Conservation (phyloP, 495 filamentous ascomycete species). For the Cairneyella variabilis region DNA sequence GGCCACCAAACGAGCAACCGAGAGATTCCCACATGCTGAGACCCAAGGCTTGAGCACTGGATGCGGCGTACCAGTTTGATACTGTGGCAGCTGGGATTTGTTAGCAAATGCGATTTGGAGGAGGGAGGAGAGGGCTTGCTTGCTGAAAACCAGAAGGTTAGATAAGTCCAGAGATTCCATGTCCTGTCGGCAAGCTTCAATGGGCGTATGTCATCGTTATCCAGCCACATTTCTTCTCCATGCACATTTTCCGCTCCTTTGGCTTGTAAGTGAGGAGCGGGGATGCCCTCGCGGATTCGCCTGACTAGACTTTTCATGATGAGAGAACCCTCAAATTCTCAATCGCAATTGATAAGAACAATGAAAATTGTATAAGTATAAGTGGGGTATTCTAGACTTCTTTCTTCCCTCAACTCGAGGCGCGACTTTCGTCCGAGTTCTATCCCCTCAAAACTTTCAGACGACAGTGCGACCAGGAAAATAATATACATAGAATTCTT, state of each 20-base stretch:
- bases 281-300: constrained; percentile 9
- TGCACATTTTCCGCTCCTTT: constrained; percentile 20
- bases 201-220: constrained; percentile 38
- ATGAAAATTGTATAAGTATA: too few relatives aligned
- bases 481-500: too few relatives aligned
- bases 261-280: constrained; percentile 12
- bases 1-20: constrained; percentile 31
- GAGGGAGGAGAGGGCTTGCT: constrained; percentile 7
- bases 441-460: too few relatives aligned
- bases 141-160: constrained; percentile 38
- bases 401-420: too few relatives aligned
- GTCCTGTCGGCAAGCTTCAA: constrained; percentile 32
- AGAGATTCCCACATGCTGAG: constrained; percentile 38
- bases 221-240: constrained; percentile 27
- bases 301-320: constrained; percentile 20
- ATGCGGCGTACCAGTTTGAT: constrained; percentile 35
- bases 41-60: constrained; percentile 33
- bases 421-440: too few relatives aligned
- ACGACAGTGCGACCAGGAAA: too few relatives aligned
- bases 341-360: too few relatives aligned
- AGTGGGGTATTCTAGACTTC: too few relatives aligned
- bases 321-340: constrained; percentile 17
- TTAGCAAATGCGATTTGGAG: neutral
- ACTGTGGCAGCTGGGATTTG: constrained; percentile 31
- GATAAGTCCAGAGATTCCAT: constrained; percentile 36